Evolutionary conservation across 108 stramenopile genomes (phyloP), one percentile per base, ranked within the genome.

Genomic region (Skeletonema menzelii): DNA sequence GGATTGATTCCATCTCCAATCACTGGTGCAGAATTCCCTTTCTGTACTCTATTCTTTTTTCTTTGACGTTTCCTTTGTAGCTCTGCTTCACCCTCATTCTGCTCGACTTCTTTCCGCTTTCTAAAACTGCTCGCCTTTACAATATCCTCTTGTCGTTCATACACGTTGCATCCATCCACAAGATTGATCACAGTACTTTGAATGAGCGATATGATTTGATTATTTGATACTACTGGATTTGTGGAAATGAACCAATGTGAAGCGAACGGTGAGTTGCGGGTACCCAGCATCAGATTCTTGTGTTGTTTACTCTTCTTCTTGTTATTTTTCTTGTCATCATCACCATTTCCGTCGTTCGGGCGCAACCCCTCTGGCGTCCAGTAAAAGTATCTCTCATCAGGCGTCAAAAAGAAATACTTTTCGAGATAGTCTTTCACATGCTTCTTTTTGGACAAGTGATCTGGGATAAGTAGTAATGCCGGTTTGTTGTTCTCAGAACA

Each of bases 241-340:
- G 56, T 71, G 2, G 10, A 65, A 71, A 71, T 71, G 49, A 71
- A 71, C 70, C 70, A 71, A 71, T 65, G 61, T 32, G 70, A 71
- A 8, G 61, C 70, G 62, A 71, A 71, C 8, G 70, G 70, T 32
- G 70, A 71, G 62, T 71, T 71, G 27, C 70, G 62, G 28, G 60
- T 63, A 8, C 64, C 70, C 63, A 71, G 42, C 15, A 71, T 32
- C 13, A 71, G 70, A 65, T 71, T 71, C 42, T 27, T 65, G 22
- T 71, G 70, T 15, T 71, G 61, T 47, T 71, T 71, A 19, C 27
- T 65, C 22, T 71, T 71, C 34, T 63, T 71, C 26, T 42, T 42
- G 15, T 0, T 42, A 2, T 15, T 42, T 15, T 42, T 42, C 14
- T 42, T 4, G 15, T 42, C 0, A 42, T 42, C 15, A 11, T 1